Evolutionary conservation across 2,329 filamentous ascomycete species (phyloP), one percentile per base, ranked within the genome.

Genomic region (Drechslerella coelobrocha): DNA sequence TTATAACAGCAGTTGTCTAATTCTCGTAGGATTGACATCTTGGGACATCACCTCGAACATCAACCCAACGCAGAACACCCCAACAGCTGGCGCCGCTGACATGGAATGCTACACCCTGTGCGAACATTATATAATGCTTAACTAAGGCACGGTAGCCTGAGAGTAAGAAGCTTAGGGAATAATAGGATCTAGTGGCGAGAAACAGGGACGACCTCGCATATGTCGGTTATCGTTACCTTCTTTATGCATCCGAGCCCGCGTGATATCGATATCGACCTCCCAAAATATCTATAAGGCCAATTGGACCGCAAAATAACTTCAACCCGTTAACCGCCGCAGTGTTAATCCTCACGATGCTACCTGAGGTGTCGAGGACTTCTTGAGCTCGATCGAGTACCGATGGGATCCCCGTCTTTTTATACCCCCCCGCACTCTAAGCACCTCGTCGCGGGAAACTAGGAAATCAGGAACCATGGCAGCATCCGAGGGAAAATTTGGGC

Each of bases 331-430:
- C 34, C 34, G 12, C 12, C 4, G 4, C 12, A 10, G 34, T 14
- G 29, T 34, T 6, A 21, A 50, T 51, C 56, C 52, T 43, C 14
- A 14, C n/a, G 19, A 69, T 41, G 48, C n/a, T 62, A 26, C 14
- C 29, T 59, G 57, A 50, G 37, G 52, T 39, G 31, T 29, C 51
- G 48, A 62, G 27, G 53, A 47, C 57, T 48, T 57, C 17, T 31
- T n/a, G n/a, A 10, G 17, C 31, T 8, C 43, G 10, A 24, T 21
- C 8, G 3, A 14, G 34, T 39, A 39, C 29, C 17, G 27, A 48
- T 23, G 65, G 31, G 19, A 14, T 52, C 52, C 57, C 55, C 34
- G 57, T 52, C 65, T 54, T 69, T 57, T 69, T 69, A 69, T 69
- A 69, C 45, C n/a, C 37, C 34, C 26, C 29, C 34, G 47, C 53